Evolutionary conservation across 495 filamentous ascomycete species (phyloP).

Genomic region (Parathielavia hyrcaniae): DNA sequence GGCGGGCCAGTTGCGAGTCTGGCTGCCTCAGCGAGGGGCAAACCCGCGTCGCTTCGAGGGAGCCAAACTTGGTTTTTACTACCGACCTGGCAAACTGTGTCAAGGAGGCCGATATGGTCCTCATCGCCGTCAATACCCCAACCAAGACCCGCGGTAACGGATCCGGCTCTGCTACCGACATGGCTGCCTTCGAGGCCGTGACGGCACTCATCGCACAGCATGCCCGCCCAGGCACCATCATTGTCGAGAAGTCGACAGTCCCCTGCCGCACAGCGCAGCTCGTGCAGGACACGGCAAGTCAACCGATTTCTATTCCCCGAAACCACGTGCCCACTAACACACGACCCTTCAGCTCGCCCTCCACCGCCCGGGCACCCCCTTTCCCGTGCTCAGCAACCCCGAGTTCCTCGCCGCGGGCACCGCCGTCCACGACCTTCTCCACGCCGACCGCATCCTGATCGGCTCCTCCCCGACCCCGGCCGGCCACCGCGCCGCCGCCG

Average conservation of each 20-base stretch:
- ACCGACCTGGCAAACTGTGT: background rate
- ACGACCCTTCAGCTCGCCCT: background rate
- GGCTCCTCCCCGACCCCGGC: background rate
- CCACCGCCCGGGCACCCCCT: background rate
- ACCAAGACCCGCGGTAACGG: background rate
- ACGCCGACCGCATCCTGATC: constrained; percentile 8
- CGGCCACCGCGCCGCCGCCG: background rate
- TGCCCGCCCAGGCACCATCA: background rate
- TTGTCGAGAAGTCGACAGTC: constrained; percentile 8
- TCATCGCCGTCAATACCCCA: constrained; percentile 3
- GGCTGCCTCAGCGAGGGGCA: background rate
- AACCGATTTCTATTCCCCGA: too few species aligned
- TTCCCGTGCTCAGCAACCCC: constrained; percentile 3
- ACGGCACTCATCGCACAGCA: background rate
- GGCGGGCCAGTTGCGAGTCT: background rate
- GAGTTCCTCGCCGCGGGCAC: constrained; percentile 5
- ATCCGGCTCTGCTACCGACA: background rate
- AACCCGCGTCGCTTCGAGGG: background rate
- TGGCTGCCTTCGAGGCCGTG: constrained; percentile 4
- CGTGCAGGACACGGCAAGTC: constrained; percentile 5
- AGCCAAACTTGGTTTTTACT: constrained; percentile 2
- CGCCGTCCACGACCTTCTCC: background rate
- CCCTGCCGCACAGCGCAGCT: constrained; percentile 4
- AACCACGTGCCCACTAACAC: background rate
- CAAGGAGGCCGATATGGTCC: background rate